Conservation (phyloP, 1,284 basidiomycete genomes). For the Boletus smithii region DNA sequence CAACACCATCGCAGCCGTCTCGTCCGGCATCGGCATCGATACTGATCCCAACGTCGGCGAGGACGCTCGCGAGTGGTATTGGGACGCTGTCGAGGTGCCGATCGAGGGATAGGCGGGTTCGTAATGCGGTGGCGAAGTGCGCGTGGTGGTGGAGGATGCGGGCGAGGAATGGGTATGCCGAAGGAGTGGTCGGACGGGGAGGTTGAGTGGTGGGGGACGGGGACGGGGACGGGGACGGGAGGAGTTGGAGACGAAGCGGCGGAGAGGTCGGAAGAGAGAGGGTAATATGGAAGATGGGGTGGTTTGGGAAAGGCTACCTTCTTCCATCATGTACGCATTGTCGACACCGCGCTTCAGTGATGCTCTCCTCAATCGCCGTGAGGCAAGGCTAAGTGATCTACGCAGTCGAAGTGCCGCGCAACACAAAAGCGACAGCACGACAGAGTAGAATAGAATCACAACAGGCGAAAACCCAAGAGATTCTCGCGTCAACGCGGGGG, state of each 20-base stretch:
- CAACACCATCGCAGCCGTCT: slow-evolving; percentile 17
- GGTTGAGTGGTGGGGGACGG: slow-evolving; percentile 30
- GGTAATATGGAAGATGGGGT: slow-evolving; percentile 32
- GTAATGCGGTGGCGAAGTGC: slow-evolving; percentile 17
- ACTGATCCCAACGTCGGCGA: slow-evolving; percentile 39
- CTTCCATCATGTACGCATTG: slow-evolving; percentile 56
- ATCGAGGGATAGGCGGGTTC: slow-evolving; percentile 21
- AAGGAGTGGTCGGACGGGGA: slow-evolving; percentile 17
- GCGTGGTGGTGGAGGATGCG: slow-evolving; percentile 21
- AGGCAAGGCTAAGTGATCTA: slow-evolving; percentile 45
- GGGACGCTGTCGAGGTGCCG: slow-evolving; percentile 30
- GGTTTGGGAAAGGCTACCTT: slow-evolving; percentile 41
- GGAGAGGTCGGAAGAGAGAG: slow-evolving; percentile 39
- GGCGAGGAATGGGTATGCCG: slow-evolving; percentile 26
- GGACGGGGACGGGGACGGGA: slow-evolving; percentile 27
- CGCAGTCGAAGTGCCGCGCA: slow-evolving; percentile 54
- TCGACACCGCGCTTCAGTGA: slow-evolving; percentile 36
- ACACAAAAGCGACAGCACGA: slow-evolving; percentile 41
- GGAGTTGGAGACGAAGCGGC: slow-evolving; percentile 35
- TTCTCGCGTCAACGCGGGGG: slow-evolving; percentile 52
- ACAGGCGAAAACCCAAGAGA: slow-evolving; percentile 70
- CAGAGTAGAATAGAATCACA: slow-evolving; percentile 51
- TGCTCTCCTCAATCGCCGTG: slow-evolving; percentile 46
- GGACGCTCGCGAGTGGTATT: slow-evolving; percentile 32
- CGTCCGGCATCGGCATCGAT: slow-evolving; percentile 23